Evolutionary conservation across 371 early-diverging fungal genomes (phyloP), one percentile per base, ranked within the genome.

Genomic region (Rhizopus arrhizus): DNA sequence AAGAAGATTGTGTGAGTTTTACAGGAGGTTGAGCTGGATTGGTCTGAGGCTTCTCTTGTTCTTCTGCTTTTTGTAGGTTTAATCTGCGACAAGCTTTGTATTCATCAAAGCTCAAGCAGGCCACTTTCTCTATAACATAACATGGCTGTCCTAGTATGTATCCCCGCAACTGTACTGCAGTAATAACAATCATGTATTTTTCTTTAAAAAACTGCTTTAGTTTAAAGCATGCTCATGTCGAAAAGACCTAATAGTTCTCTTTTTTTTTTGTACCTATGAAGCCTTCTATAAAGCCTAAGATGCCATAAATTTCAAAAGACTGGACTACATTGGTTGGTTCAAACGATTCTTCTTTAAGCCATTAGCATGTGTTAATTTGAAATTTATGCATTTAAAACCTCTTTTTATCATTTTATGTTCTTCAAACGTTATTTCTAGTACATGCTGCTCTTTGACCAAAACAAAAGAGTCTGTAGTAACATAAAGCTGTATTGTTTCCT

Each of bases 131-230:
- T 41, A 85, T 77, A 5, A 70, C 73, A 66, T 71, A 79, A 0
- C 80, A 66, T 2, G 80, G 64, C 40, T 78, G 70, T 29, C 70
- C 78, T 42, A 73, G 70, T 38, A 85, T 59, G 38, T 74, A 64
- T 5, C 85, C 85, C 35, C 81, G 63, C 3, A 60, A 13, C 31
- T 75, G 78, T 38, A 73, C 70, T 4, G 77, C 70, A 5, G 80
- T 73, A 15, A 83, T 72, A 42, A 82, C 80, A 15, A 81, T 54
- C 50, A 80, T 58, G 35, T 71, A 80, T 49, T 71, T 74, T 48
- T 71, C 75, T 75, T 54, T 10, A 42, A 34, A 50, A 36, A 36
- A 36, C 0, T 36, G 22, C 8, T 48, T 48, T 48, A 48, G 43
- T 15, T n/a, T 5, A 43, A 15, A 22, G 22, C 22, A 22, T 22